Evolutionary conservation across 257 asterid species (phyloP).

Genomic region (Dorcoceras hygrometricum): DNA sequence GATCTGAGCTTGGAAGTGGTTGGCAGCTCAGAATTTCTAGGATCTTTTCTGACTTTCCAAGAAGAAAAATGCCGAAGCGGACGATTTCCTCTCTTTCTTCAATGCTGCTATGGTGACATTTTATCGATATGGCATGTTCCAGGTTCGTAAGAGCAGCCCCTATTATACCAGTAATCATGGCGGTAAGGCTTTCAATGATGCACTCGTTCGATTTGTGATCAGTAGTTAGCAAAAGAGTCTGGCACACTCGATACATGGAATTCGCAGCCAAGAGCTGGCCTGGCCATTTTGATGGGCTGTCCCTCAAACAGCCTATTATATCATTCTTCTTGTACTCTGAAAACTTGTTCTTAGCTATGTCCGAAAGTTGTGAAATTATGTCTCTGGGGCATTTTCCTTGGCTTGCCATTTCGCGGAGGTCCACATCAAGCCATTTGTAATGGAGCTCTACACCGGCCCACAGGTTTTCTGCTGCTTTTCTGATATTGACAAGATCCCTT

Average conservation of each 20-base stretch:
- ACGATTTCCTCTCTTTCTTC: constrained; percentile 53
- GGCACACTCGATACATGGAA: constrained; percentile 71
- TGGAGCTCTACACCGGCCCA: constrained; percentile 67
- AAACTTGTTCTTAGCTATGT: constrained; percentile 49
- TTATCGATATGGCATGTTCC: constrained; percentile 48
- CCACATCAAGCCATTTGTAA: constrained; percentile 63
- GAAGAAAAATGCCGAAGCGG: constrained; percentile 47
- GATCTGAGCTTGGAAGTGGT: constrained; percentile 40
- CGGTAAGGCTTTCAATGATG: constrained; percentile 39
- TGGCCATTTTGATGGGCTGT: constrained; percentile 65
- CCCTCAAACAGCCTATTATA: constrained; percentile 28
- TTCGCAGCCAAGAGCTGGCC: constrained; percentile 58
- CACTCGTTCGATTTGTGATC: constrained; percentile 28
- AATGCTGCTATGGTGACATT: constrained; percentile 51
- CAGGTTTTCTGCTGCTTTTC: constrained; percentile 63
- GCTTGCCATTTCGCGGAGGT: constrained; percentile 42
- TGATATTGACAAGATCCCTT: constrained; percentile 35
- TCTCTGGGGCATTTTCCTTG: constrained; percentile 39
- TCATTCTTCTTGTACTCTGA: constrained; percentile 39
- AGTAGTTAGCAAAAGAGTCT: constrained; percentile 46
- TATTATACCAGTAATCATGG: constrained; percentile 49
- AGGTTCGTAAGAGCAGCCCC: constrained; percentile 76
- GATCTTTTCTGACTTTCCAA: constrained; percentile 60
- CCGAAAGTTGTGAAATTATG: constrained; percentile 46
- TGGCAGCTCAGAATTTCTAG: constrained; percentile 53